Conservation (phyloP, 306 rosid genomes). For the Ammopiptanthus mongolicus region DNA sequence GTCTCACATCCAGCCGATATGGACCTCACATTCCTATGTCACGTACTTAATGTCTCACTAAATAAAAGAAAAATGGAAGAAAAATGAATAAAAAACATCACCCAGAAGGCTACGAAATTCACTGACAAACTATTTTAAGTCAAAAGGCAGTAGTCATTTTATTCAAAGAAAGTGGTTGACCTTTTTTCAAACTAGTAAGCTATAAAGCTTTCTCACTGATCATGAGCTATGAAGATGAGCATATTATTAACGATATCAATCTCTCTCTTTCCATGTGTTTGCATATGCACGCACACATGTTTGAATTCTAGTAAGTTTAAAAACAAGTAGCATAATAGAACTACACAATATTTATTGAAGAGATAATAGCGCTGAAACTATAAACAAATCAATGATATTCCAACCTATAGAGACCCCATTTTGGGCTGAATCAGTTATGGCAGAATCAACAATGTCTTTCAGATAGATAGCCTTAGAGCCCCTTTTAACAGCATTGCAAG, state of each 20-base stretch:
- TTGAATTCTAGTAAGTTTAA: constrained; percentile 8
- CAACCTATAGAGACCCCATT: constrained; percentile 69
- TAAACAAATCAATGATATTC: constrained; percentile 22
- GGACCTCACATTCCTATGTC: background rate
- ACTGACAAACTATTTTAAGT: background rate
- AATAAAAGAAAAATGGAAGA: background rate
- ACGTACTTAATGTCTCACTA: background rate
- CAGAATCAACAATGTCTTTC: constrained; percentile 84
- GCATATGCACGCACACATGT: background rate
- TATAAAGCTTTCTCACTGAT: constrained; percentile 11
- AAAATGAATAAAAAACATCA: background rate
- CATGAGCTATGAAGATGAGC: constrained; percentile 6
- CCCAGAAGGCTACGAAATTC: background rate
- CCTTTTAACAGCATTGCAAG: constrained; percentile 94
- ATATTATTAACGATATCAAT: background rate
- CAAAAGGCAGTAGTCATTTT: background rate
- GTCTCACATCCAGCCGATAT: background rate
- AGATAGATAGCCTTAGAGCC: constrained; percentile 74
- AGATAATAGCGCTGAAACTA: background rate
- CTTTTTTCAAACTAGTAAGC: background rate
- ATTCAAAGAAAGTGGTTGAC: background rate
- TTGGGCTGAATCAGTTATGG: constrained; percentile 59
- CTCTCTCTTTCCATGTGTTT: background rate
- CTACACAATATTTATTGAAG: background rate
- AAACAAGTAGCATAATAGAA: background rate